phyloP scores from a whole-genome alignment of 139 green algal genomes.

The Picochlorum sp. region DNA sequence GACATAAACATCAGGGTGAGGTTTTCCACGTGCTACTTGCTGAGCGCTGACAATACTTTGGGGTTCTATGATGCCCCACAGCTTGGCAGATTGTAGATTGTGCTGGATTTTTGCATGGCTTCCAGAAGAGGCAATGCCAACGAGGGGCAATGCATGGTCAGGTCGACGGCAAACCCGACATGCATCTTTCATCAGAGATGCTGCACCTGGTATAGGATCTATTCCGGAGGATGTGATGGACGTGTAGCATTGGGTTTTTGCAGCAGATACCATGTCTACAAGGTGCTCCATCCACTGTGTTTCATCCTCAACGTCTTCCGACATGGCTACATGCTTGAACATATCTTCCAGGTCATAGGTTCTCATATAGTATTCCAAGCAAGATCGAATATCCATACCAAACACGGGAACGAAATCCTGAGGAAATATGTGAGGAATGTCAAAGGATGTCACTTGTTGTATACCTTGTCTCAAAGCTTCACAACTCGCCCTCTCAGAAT shows the following conservation, averaged over 20 bases:
- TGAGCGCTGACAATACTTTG: conserved; percentile 35
- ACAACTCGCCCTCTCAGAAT: conserved; percentile 58
- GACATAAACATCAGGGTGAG: conserved; percentile 68
- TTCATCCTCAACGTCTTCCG: conserved; percentile 18
- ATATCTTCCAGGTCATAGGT: conserved; percentile 3
- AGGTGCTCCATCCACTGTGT: background rate
- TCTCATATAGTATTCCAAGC: conserved; percentile 44
- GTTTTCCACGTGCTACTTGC: conserved; percentile 51
- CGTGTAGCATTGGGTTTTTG: conserved; percentile 42
- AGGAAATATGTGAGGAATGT: conserved; percentile 66
- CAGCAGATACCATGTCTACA: conserved; percentile 27
- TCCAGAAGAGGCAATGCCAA: conserved; percentile 44
- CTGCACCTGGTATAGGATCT: conserved; percentile 28
- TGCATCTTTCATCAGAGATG: conserved; percentile 24
- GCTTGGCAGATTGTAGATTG: conserved; percentile 46
- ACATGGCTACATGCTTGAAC: background rate
- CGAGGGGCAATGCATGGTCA: conserved; percentile 8
- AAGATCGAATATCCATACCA: conserved; percentile 66
- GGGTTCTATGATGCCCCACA: conserved; percentile 25
- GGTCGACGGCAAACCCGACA: background rate
- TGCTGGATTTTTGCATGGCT: conserved; percentile 56
- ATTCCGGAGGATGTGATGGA: conserved; percentile 37
- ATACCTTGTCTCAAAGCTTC: conserved; percentile 54
- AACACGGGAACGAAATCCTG: conserved; percentile 58
- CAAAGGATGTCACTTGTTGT: conserved; percentile 58